Evolutionary conservation across 192 early-diverging fungal genomes (phyloP).

Genomic region (Chytriomyces hyalinus): DNA sequence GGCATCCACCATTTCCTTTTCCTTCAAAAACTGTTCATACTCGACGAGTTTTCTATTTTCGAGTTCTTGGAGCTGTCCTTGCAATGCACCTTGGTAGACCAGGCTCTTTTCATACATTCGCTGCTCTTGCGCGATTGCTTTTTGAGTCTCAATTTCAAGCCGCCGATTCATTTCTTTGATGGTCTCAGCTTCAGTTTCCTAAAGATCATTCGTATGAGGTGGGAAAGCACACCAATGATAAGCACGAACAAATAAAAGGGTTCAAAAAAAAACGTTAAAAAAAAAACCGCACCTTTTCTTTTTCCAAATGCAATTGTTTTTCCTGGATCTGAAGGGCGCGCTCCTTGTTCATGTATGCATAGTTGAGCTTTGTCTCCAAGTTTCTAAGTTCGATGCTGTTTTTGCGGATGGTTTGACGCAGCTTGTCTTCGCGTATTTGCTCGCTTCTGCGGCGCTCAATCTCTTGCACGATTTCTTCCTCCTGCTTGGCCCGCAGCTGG

Average conservation of each 20-base stretch:
- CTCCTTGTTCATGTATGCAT: constrained; percentile 70
- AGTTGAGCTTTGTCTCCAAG: constrained; percentile 65
- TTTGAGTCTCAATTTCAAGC: constrained; percentile 42
- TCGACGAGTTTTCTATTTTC: constrained; percentile 54
- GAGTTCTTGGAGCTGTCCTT: constrained; percentile 56
- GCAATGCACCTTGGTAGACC: constrained; percentile 54
- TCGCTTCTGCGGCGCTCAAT: constrained; percentile 42
- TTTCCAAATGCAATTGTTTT: constrained; percentile 45
- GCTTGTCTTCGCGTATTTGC: constrained; percentile 55
- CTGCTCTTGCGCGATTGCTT: constrained; percentile 51
- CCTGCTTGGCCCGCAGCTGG: constrained; percentile 30
- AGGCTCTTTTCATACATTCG: constrained; percentile 43
- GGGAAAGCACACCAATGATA: not conserved
- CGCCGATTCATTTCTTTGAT: constrained; percentile 49
- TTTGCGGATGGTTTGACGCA: constrained; percentile 59
- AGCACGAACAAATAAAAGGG: not conserved
- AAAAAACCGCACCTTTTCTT: constrained; percentile 28
- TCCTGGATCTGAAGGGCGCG: constrained; percentile 60
- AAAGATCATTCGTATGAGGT: not conserved
- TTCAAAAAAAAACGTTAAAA: not conserved
- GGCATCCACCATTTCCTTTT: constrained; percentile 66
- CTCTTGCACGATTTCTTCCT: constrained; percentile 47
- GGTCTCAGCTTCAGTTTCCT: constrained; percentile 36
- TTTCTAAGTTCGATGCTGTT: constrained; percentile 62
- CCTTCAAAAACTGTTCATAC: constrained; percentile 62